Conservation (phyloP, 768 basidiomycete species). For the Albatrellus ellisii region DNA sequence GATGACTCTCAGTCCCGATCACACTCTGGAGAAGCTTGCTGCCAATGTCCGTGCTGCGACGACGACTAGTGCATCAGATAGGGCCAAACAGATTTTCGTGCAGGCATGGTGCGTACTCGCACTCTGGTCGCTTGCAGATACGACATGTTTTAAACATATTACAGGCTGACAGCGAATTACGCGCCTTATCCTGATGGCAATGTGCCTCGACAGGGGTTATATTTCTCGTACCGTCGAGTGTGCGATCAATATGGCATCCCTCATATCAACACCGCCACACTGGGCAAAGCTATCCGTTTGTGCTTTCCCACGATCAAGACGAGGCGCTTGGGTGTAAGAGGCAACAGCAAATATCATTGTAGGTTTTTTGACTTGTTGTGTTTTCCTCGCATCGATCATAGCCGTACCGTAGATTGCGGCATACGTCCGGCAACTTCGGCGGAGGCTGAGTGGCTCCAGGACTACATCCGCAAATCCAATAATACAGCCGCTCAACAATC, state of each 20-base stretch:
- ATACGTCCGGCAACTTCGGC: conserved; percentile 85
- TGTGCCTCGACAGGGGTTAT: conserved; percentile 87
- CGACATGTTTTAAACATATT: conserved; percentile 8
- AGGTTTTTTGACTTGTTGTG: conserved; percentile 25
- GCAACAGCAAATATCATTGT: conserved; percentile 97
- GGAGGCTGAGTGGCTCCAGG: conserved; percentile 86
- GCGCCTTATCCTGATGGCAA: conserved; percentile 87
- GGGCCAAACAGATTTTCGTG: conserved; percentile 87
- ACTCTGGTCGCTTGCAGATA: conserved; percentile 6
- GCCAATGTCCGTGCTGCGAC: conserved; percentile 81
- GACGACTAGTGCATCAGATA: conserved; percentile 81
- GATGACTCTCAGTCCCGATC: conserved; percentile 66
- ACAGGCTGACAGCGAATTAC: conserved; percentile 80
- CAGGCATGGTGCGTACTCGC: conserved; percentile 64
- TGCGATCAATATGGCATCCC: conserved; percentile 90
- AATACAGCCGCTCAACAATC: conserved; percentile 70
- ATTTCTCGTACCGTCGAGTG: conserved; percentile 83
- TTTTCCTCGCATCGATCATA: conserved; percentile 14
- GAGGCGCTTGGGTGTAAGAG: conserved; percentile 79
- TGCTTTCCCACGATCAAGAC: conserved; percentile 96
- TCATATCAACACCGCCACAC: conserved; percentile 90
- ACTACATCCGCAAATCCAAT: conserved; percentile 85
- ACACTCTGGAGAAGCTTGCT: conserved; percentile 74
- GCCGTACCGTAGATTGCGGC: conserved; percentile 85
- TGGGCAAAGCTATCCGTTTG: conserved; percentile 88